A percentile compares a stretch with the other conserved stretches of the same genome.
These are phyloP conservation scores for Aspergillus sclerotiicarbonarius DNA, from an alignment of 495 filamentous ascomycete genomes.

Conservation along the genomic window DNA sequence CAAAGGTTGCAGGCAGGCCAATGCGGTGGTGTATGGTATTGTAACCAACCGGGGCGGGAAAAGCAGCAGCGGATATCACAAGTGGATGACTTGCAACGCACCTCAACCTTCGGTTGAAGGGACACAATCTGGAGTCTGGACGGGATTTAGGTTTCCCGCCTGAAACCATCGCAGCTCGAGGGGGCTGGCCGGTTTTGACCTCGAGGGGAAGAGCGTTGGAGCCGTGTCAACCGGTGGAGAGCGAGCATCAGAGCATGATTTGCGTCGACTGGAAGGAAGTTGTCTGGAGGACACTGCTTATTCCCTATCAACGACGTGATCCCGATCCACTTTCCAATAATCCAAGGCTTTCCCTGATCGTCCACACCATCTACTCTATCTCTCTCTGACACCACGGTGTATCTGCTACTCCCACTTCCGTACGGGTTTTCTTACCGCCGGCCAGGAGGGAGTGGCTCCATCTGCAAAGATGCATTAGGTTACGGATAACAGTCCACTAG, in stretches of 20 bases:
- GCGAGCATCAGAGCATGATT: slow-evolving; percentile 1
- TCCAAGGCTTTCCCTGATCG: not conserved
- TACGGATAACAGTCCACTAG: not conserved
- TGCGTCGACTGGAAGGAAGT: too few relatives aligned
- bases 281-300: not conserved
- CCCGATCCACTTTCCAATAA: not conserved
- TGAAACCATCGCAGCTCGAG: not conserved
- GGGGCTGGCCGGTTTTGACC: not conserved
- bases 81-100: not conserved
- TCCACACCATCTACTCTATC: not conserved
- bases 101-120: not conserved
- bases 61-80: slow-evolving; percentile 2
- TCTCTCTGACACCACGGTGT: not conserved
- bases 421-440: not conserved
- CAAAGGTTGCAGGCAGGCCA: not conserved
- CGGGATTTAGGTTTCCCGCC: not conserved
- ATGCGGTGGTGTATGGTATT: not conserved
- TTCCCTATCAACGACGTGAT: not conserved
- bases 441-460: slow-evolving; percentile 3
- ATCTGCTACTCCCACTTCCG: not conserved
- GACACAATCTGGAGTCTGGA: not conserved
- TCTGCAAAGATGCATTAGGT: slow-evolving; percentile 1
- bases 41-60: not conserved
- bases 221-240: not conserved
- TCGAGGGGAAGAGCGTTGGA: not conserved